Evolutionary conservation across 2,329 filamentous ascomycete genomes (phyloP).

Genomic region (Colletotrichum sp.): DNA sequence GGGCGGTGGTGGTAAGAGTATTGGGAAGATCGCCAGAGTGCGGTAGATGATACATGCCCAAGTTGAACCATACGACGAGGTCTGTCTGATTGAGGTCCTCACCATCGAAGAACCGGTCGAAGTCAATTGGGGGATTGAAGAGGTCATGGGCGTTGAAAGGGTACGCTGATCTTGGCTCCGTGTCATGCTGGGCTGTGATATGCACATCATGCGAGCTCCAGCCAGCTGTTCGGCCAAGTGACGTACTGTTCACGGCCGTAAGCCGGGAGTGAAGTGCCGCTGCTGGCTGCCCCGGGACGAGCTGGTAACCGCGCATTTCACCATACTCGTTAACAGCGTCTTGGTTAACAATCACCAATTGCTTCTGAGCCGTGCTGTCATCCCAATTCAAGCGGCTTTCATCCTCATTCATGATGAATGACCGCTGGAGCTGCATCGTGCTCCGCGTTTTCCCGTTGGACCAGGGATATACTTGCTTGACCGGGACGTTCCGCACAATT

Average conservation of each 20-base stretch:
- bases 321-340: conserved; percentile 53
- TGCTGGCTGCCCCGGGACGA: conserved; percentile 37
- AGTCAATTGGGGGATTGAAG: conserved; percentile 54
- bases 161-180: conserved; percentile 51
- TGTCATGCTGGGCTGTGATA: conserved; percentile 56
- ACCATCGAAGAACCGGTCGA: conserved; percentile 49
- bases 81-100: conserved; percentile 39
- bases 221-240: conserved; percentile 46
- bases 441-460: conserved; percentile 48
- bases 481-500: conserved; percentile 36
- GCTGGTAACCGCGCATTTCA: conserved; percentile 56
- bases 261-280: conserved; percentile 42
- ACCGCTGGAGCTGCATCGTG: conserved; percentile 55
- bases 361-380: conserved; percentile 45
- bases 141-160: conserved; percentile 50
- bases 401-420: conserved; percentile 47
- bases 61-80: conserved; percentile 56
- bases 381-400: conserved; percentile 52
- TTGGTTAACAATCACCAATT: conserved; percentile 56
- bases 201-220: conserved; percentile 60
- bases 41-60: conserved; percentile 64
- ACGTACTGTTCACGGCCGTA: conserved; percentile 53
- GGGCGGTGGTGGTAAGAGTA: conserved; percentile 50
- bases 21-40: conserved; percentile 55
- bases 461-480: conserved; percentile 49